These are phyloP conservation scores for Termitomyces sp. DNA, from an alignment of 1,284 basidiomycete species.

Conservation along the genomic window DNA sequence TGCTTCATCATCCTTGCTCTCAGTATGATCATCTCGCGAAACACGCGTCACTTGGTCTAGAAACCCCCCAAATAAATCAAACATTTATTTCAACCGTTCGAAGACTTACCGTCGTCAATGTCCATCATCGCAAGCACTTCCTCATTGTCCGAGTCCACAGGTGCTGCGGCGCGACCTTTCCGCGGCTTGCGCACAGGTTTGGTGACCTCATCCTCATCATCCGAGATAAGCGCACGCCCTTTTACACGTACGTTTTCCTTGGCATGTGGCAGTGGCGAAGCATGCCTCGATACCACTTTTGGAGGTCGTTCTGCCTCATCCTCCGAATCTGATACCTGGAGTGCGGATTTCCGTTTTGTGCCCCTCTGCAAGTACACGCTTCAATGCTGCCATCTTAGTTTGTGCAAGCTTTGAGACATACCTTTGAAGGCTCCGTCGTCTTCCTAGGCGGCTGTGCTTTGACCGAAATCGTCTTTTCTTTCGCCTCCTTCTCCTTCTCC, in stretches of 20 bases:
- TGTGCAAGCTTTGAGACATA: not conserved
- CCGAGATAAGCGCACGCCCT: conserved; percentile 49
- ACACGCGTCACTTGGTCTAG: conserved; percentile 46
- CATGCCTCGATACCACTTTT: conserved; percentile 14
- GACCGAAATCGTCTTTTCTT: conserved; percentile 2
- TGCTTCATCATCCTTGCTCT: conserved; percentile 19
- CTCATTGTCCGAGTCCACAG: conserved; percentile 35
- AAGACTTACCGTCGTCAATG: conserved; percentile 57
- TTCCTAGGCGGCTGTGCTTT: conserved; percentile 1
- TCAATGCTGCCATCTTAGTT: not conserved
- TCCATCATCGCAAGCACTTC: conserved; percentile 69
- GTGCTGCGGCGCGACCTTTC: conserved; percentile 16
- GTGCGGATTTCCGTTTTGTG: conserved; percentile 49
- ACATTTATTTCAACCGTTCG: not conserved
- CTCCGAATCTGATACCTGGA: conserved; percentile 41
- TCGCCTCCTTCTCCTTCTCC: not conserved
- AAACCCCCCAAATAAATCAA: conserved; percentile 1
- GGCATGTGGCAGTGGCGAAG: conserved; percentile 10
- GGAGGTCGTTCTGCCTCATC: conserved; percentile 30
- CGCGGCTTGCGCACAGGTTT: conserved; percentile 16
- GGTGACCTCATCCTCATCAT: conserved; percentile 38
- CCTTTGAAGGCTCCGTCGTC: conserved; percentile 9
- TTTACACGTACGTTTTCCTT: conserved; percentile 31
- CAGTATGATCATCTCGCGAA: conserved; percentile 22
- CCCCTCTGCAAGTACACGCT: conserved; percentile 38